Evolutionary conservation across 768 basidiomycete species (phyloP), one percentile per base, ranked within the genome.

Genomic region (Pisolithus microcarpus): DNA sequence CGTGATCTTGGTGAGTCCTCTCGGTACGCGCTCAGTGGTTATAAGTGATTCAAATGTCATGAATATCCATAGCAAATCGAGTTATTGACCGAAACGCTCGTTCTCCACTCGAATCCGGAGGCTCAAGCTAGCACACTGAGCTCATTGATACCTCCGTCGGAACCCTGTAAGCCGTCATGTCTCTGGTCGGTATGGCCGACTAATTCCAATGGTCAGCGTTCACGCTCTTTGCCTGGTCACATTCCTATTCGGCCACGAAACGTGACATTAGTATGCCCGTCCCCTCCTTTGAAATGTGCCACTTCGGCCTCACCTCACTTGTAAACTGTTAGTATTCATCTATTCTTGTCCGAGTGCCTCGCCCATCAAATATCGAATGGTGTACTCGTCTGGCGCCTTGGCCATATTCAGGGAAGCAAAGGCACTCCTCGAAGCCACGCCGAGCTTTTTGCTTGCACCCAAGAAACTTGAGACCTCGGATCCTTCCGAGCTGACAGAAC

Each of bases 271-370:
- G 88, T 90, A 50, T 55, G 79, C 61, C 2, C 11, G 13, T 34
- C 34, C 34, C 11, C 4, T 34, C 34, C 34, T 34, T 34, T 34
- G 34, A 34, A 15, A 34, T 34, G 34, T 11, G 7, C n/a, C n/a
- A n/a, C n/a, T n/a, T n/a, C n/a, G n/a, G n/a, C 34, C 34, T 34
- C 11, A 34, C 34, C 34, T 13, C 54, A 45, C 54, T 43, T 13
- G 44, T 44, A 38, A 51, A 43, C 30, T 55, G 23, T 55, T 23
- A 91, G 87, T 88, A 46, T 93, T 92, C 68, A 87, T 96, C 51
- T 98, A 97, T 68, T 87, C 87, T 18, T 98, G 94, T 65, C 94
- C 94, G 0, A 77, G 83, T 3, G 61, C 68, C 13, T 90, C 87
- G 6, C 87, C 88, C 1, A 76, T 96, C 69, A 91, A 90, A 61